phyloP scores from a whole-genome alignment of 805 yeast species.

The Cyberlindnera xishuangbannaensis region DNA sequence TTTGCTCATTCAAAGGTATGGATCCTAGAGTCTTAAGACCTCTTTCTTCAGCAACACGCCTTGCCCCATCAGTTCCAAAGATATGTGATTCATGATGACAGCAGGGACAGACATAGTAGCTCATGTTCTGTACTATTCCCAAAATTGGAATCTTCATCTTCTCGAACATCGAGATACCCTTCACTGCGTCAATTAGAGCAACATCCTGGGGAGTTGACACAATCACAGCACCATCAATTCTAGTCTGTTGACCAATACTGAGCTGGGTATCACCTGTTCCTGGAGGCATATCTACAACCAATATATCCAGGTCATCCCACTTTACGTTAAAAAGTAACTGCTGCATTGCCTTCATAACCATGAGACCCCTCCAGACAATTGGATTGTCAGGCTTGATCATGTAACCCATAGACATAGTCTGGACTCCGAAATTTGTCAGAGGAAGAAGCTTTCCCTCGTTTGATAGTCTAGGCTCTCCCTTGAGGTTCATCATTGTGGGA shows the following conservation, averaged over 20 bases:
- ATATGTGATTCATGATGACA: slow-evolving; percentile 69
- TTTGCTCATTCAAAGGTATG: slow-evolving; percentile 58
- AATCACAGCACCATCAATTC: slow-evolving; percentile 72
- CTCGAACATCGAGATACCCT: slow-evolving; percentile 74
- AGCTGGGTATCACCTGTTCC: slow-evolving; percentile 89
- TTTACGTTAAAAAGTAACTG: slow-evolving; percentile 79
- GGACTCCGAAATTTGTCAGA: slow-evolving; percentile 64
- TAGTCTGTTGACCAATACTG: slow-evolving; percentile 73
- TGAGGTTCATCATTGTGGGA: slow-evolving; percentile 62
- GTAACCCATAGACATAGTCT: slow-evolving; percentile 89
- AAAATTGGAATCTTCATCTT: slow-evolving; percentile 66
- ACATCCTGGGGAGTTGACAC: slow-evolving; percentile 87
- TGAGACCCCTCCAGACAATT: slow-evolving; percentile 79
- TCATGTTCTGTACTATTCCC: slow-evolving; percentile 83
- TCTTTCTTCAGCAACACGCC: slow-evolving; percentile 43
- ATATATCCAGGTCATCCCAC: slow-evolving; percentile 62
- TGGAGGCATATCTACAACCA: slow-evolving; percentile 84
- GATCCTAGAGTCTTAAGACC: slow-evolving; percentile 53
- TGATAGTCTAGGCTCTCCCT: slow-evolving; percentile 62
- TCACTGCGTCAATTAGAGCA: slow-evolving; percentile 72
- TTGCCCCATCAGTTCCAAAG: slow-evolving; percentile 58
- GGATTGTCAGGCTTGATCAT: slow-evolving; percentile 61
- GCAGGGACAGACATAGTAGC: slow-evolving; percentile 67
- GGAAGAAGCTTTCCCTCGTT: slow-evolving; percentile 55
- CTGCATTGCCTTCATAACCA: slow-evolving; percentile 83